These are phyloP conservation scores for Neonectria sp. DNA, from an alignment of 2,329 filamentous ascomycete genomes.

Conservation along the genomic window DNA sequence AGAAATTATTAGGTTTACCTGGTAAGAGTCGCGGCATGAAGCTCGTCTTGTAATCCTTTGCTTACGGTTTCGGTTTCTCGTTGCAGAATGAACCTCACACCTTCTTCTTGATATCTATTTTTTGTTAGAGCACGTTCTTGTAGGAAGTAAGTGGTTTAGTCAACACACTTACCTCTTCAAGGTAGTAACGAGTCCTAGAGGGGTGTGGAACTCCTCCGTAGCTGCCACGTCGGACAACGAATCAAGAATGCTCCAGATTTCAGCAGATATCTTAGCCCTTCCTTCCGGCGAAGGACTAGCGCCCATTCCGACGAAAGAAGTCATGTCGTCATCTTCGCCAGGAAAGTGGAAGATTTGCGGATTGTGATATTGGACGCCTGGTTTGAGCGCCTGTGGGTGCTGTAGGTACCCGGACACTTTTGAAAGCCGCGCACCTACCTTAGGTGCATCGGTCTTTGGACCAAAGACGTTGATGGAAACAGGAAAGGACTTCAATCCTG, in stretches of 20 bases:
- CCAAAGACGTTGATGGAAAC: conserved; percentile 26
- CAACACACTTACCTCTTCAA: neutral
- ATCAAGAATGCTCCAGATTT: conserved; percentile 15
- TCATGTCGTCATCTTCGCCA: conserved; percentile 9
- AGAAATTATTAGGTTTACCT: neutral
- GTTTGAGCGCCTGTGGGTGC: conserved; percentile 11
- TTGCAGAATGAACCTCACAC: conserved; percentile 17
- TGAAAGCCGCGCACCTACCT: conserved; percentile 6
- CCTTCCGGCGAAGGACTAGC: neutral
- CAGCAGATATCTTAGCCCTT: conserved; percentile 1
- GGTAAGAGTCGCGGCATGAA: neutral
- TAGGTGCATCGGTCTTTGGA: neutral
- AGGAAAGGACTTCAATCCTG: neutral
- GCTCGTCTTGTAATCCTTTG: neutral
- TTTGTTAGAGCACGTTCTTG: too few relatives aligned
- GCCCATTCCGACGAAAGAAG: conserved; percentile 6
- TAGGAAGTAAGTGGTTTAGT: too few relatives aligned
- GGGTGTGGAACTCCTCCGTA: neutral
- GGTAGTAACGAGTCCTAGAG: neutral
- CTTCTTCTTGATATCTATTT: conserved; percentile 17
- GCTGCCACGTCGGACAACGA: conserved; percentile 5
- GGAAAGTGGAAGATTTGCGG: conserved; percentile 16
- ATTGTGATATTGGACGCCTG: conserved; percentile 15
- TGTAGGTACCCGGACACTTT: conserved; percentile 13
- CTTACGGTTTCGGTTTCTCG: conserved; percentile 6